These are phyloP conservation scores for Stemphylium beticola DNA, from an alignment of 2,329 filamentous ascomycete species.

Conservation along the genomic window DNA sequence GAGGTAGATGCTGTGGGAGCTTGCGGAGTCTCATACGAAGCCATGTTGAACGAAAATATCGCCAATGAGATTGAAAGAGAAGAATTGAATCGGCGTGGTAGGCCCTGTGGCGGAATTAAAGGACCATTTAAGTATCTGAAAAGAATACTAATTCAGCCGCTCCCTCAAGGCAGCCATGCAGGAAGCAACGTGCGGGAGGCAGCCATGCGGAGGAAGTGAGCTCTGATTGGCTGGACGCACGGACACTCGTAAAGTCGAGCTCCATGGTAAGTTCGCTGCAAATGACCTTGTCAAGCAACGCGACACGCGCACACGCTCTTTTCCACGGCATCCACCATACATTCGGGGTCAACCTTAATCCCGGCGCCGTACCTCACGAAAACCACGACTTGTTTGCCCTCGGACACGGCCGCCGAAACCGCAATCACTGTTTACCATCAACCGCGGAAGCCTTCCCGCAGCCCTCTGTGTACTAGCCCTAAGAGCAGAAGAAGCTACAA, in stretches of 20 bases:
- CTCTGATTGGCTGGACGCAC: slow-evolving; percentile 5
- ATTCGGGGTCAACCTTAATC: not conserved
- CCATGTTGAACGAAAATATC: too few relatives aligned
- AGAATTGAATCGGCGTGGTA: too few relatives aligned
- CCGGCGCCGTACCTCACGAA: not conserved
- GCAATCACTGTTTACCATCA: not conserved
- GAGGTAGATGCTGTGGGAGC: too few relatives aligned
- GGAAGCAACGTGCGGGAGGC: not conserved
- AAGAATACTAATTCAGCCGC: too few relatives aligned
- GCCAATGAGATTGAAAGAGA: too few relatives aligned
- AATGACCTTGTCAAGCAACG: not conserved
- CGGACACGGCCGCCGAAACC: not conserved
- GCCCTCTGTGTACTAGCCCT: not conserved
- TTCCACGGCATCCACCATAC: not conserved
- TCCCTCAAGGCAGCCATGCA: too few relatives aligned
- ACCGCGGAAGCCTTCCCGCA: not conserved
- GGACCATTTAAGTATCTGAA: too few relatives aligned
- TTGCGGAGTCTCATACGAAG: too few relatives aligned
- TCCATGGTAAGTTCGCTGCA: not conserved
- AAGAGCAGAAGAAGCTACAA: not conserved
- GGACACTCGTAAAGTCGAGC: slow-evolving; percentile 5
- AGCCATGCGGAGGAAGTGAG: slow-evolving; percentile 5
- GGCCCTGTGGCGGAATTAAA: too few relatives aligned
- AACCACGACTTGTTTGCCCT: not conserved
- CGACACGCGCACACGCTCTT: not conserved